Evolutionary conservation across 441 rosid species (phyloP).

Genomic region (Euphorbia celastroides): DNA sequence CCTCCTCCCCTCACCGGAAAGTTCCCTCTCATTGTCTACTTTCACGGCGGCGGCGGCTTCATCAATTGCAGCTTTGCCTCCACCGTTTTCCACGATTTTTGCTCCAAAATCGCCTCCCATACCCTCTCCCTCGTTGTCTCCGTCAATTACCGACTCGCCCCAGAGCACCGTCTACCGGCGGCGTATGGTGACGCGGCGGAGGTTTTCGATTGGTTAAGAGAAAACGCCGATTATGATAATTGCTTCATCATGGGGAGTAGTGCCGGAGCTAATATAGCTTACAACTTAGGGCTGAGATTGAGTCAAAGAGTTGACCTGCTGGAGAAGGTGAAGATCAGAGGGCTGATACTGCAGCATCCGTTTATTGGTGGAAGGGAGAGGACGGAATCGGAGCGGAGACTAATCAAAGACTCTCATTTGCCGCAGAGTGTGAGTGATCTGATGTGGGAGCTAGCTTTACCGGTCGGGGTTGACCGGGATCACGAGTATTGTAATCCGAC

Average conservation of each 20-base stretch:
- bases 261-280: slow-evolving; percentile 38
- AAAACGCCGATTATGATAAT: slow-evolving; percentile 19
- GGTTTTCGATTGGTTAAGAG: slow-evolving; percentile 26
- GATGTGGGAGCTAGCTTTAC: slow-evolving; percentile 34
- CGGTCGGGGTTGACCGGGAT: slow-evolving; percentile 33
- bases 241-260: slow-evolving; percentile 40
- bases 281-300: slow-evolving; percentile 26
- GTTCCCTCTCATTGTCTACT: slow-evolving; percentile 36
- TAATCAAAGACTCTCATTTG: slow-evolving; percentile 19
- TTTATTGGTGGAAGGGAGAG: slow-evolving; percentile 39
- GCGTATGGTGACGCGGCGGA: slow-evolving; percentile 41
- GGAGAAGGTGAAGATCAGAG: slow-evolving; percentile 33
- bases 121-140: slow-evolving; percentile 29
- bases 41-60: slow-evolving; percentile 53
- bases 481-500: slow-evolving; percentile 45
- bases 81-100: slow-evolving; percentile 15
- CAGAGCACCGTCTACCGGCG: slow-evolving; percentile 45
- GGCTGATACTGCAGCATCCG: slow-evolving; percentile 38
- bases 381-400: slow-evolving; percentile 28
- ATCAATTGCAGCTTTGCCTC: slow-evolving; percentile 23
- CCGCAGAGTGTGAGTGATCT: slow-evolving; percentile 23
- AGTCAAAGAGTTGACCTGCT: slow-evolving; percentile 5
- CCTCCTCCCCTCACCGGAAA: slow-evolving; percentile 7
- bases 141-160: slow-evolving; percentile 34
- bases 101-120: slow-evolving; percentile 22